A percentile compares a stretch with the other conserved stretches of the same genome.
Conservation (phyloP, 2,329 filamentous ascomycete species). For the Cytospora leucostoma region DNA sequence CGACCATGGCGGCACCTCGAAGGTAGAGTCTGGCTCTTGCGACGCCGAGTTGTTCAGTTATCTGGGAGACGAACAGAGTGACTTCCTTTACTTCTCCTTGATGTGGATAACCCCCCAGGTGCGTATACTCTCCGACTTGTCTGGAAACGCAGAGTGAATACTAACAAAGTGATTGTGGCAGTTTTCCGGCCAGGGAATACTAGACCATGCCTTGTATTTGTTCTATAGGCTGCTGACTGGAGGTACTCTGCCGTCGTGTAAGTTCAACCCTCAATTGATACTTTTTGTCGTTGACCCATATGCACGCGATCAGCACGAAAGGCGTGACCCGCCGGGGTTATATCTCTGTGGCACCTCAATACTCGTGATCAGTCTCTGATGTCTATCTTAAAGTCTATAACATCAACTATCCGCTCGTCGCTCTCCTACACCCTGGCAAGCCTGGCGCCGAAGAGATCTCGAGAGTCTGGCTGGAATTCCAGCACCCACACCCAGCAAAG, state of each 20-base stretch:
- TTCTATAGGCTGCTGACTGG: not conserved
- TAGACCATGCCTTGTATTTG: not conserved
- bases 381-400: not conserved
- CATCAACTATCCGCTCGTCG: not conserved
- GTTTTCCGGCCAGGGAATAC: not conserved
- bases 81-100: not conserved
- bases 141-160: not conserved
- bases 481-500: not conserved
- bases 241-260: not conserved
- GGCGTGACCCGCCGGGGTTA: not conserved
- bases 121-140: not conserved
- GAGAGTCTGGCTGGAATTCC: not conserved
- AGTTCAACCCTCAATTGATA: not conserved
- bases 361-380: not conserved
- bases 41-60: not conserved
- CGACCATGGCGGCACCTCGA: not conserved
- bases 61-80: not conserved
- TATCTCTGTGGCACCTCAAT: not conserved
- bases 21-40: accelerated
- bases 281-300: not conserved
- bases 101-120: not conserved
- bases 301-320: too few relatives aligned
- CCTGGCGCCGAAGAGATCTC: not conserved
- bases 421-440: not conserved
- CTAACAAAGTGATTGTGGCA: not conserved